Conservation (phyloP, 169 alveolate species). For the Perkinsus marinus region DNA sequence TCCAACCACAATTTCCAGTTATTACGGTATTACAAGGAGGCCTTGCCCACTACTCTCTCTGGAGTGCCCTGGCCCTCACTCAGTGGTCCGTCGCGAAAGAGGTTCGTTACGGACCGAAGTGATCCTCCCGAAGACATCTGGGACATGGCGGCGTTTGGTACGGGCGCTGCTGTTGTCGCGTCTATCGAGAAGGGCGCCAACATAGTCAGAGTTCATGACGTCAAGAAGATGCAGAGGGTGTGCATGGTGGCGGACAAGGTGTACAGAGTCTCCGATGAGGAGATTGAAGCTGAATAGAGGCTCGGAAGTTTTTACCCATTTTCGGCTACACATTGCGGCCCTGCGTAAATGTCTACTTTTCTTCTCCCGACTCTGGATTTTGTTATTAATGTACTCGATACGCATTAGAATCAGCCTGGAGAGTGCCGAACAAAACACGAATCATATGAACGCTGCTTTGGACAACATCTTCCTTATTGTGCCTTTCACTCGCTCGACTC, state of each 20-base stretch:
- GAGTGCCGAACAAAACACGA: too few relatives aligned
- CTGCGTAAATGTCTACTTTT: too few relatives aligned
- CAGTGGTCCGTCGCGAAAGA: background rate
- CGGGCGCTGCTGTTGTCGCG: background rate
- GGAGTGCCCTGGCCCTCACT: background rate
- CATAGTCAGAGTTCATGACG: background rate
- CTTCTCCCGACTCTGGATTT: too few relatives aligned
- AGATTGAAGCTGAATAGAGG: background rate
- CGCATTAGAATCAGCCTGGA: too few relatives aligned
- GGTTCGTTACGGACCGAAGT: background rate
- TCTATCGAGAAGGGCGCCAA: background rate
- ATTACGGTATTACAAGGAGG: background rate
- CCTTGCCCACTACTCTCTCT: background rate
- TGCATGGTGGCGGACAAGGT: background rate
- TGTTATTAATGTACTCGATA: too few relatives aligned
- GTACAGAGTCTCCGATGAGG: background rate
- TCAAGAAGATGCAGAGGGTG: background rate
- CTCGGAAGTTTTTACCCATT: too few relatives aligned
- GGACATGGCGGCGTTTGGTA: background rate
- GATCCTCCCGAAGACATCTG: background rate
- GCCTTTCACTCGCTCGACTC: too few relatives aligned
- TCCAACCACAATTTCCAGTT: background rate
- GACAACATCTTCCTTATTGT: too few relatives aligned
- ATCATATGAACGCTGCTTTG: too few relatives aligned
- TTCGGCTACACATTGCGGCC: too few relatives aligned